A percentile compares a stretch with the other conserved stretches of the same genome.
Evolutionary conservation across 495 filamentous ascomycete species (phyloP).

Genomic region (Tuber umbilicatum): DNA sequence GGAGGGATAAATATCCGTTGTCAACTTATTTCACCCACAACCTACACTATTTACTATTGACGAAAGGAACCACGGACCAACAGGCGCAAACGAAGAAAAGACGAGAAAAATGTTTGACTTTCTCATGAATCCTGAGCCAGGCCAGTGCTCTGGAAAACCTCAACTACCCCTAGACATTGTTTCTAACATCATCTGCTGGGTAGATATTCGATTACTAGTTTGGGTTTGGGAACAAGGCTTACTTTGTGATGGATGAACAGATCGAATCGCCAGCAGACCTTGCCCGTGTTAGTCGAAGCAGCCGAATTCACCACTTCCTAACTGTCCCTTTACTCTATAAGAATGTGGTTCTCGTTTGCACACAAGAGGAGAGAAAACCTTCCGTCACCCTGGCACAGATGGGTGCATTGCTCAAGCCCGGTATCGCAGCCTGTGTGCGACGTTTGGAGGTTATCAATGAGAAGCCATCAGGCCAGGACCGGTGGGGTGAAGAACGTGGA

Average conservation of each 20-base stretch:
- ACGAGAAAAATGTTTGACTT: neutral
- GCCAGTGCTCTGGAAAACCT: conserved; percentile 21
- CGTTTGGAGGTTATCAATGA: conserved; percentile 19
- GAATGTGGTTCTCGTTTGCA: conserved; percentile 17
- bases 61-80: neutral
- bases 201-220: conserved; percentile 12
- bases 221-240: conserved; percentile 8
- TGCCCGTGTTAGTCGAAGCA: conserved; percentile 23
- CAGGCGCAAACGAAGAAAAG: neutral
- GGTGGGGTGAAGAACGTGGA: conserved; percentile 16
- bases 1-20: conserved; percentile 2
- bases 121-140: conserved; percentile 6
- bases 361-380: conserved; percentile 13
- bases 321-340: conserved; percentile 28
- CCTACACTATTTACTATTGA: neutral
- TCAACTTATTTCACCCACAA: neutral
- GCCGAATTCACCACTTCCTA: conserved; percentile 34
- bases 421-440: conserved; percentile 30
- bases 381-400: conserved; percentile 20
- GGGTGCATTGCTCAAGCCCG: conserved; percentile 28
- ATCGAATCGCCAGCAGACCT: conserved; percentile 35
- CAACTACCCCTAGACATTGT: conserved; percentile 32
- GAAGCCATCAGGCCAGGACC: neutral
- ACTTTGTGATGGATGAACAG: conserved; percentile 2
- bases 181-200: conserved; percentile 25